Evolutionary conservation across 495 filamentous ascomycete species (phyloP).

Genomic region (Daldinia grandis): DNA sequence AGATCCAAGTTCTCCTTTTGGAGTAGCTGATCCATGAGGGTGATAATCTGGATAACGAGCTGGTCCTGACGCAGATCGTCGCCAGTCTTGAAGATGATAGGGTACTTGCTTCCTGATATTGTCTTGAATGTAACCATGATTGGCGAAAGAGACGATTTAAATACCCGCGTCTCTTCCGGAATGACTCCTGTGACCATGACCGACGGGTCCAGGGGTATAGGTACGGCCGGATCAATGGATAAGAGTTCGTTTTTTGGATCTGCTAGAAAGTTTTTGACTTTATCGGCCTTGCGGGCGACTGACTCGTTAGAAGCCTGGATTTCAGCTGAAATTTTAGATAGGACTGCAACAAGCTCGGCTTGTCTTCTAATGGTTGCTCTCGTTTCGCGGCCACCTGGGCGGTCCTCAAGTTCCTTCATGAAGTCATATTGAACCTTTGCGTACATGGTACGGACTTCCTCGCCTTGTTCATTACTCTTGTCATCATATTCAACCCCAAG

Average conservation of each 20-base stretch:
- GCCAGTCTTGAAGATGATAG: constrained; percentile 95
- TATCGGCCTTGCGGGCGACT: constrained; percentile 79
- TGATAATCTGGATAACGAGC: constrained; percentile 97
- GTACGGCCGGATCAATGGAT: constrained; percentile 83
- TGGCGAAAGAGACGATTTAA: constrained; percentile 92
- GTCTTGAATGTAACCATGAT: constrained; percentile 93
- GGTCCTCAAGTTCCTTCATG: constrained; percentile 79
- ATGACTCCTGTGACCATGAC: constrained; percentile 79
- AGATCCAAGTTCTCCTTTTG: constrained; percentile 97
- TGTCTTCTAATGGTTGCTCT: constrained; percentile 82
- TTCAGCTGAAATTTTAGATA: constrained; percentile 90
- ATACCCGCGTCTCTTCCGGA: constrained; percentile 87
- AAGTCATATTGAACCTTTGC: constrained; percentile 94
- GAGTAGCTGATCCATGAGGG: constrained; percentile 94
- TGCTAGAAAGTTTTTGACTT: constrained; percentile 79
- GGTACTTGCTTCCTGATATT: constrained; percentile 75
- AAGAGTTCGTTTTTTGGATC: constrained; percentile 90
- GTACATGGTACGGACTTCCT: constrained; percentile 82
- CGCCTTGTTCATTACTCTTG: constrained; percentile 71
- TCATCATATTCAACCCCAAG: constrained; percentile 96
- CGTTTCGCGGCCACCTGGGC: constrained; percentile 69
- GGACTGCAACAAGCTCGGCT: constrained; percentile 85
- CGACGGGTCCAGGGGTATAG: constrained; percentile 87
- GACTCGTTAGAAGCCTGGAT: constrained; percentile 83
- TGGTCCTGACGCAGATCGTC: constrained; percentile 98